Evolutionary conservation across 2,329 filamentous ascomycete species (phyloP), one percentile per base, ranked within the genome.

Genomic region (Dactylellina drechsleri): DNA sequence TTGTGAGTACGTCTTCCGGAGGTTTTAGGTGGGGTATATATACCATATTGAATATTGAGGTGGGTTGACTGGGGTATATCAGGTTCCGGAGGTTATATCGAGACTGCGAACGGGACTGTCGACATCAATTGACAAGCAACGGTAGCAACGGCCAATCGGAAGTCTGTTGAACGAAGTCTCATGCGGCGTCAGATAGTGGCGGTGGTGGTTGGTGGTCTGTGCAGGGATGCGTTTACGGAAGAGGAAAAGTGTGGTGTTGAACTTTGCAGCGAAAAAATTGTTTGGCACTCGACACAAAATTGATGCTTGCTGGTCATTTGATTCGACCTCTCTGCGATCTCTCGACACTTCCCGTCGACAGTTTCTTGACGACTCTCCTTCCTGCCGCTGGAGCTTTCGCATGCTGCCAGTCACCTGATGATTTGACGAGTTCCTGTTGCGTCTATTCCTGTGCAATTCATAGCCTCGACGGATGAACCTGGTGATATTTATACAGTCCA

Each of bases 21-120:
- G 45, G 53, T 52, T 8, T 5, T 5, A 28, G 23, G n/a, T 20
- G 54, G 16, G 31, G 53, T 20, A 47, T 15, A 45, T 20, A 43
- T 77, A 78, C 77, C 77, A 78, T 78, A 58, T 45, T 77, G 64
- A 59, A 28, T 18, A 57, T 40, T 50, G 2, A 36, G 10, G 6
- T 41, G 54, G 56, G 49, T 60, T 36, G 50, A 49, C 20, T 47
- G 43, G 47, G 64, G 31, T 53, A 18, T 15, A 26, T 16, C 28
- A 15, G 26, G 43, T 41, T 54, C 13, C 47, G 20, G 50, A 65
- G 31, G 31, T 67, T 50, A 49, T 40, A 12, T 59, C 36, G 54
- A 60, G n/a, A 28, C n/a, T 23, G 49, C 43, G 40, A n/a, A 23
- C 8, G 4, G 56, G 56, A 61, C 54, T 3, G 65, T 61, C 56